Percentiles rank a stretch among this genome's conserved stretches.
These are phyloP conservation scores for Ilex asprella DNA, from an alignment of 257 asterid genomes.

Conservation along the genomic window DNA sequence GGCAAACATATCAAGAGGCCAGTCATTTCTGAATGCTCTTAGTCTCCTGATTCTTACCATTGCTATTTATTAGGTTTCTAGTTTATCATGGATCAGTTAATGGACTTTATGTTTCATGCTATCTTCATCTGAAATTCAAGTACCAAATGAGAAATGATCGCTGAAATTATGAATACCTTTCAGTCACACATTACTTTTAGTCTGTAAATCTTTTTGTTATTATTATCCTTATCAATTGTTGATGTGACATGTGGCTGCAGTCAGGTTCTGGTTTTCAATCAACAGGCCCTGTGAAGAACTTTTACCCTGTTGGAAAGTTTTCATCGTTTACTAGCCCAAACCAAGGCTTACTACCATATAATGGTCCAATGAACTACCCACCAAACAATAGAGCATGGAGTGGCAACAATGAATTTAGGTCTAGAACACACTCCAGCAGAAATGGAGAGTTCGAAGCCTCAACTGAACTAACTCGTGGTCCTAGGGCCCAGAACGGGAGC, in stretches of 20 bases:
- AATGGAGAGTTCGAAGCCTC: slow-evolving; percentile 43
- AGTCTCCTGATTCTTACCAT: too few species aligned
- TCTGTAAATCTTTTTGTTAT: too few species aligned
- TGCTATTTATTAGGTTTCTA: too few species aligned
- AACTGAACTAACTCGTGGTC: slow-evolving; percentile 74
- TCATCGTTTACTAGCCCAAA: slow-evolving; percentile 35
- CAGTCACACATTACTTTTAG: too few species aligned
- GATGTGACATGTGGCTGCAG: slow-evolving; percentile 24
- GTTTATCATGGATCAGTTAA: too few species aligned
- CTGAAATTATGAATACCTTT: too few species aligned
- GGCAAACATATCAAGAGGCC: too few species aligned
- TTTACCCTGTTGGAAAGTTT: slow-evolving; percentile 36
- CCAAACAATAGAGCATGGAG: slow-evolving; percentile 40
- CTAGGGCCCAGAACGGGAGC: slow-evolving; percentile 43
- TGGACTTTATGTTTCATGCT: too few species aligned
- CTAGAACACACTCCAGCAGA: slow-evolving; percentile 37
- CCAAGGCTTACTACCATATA: slow-evolving; percentile 33
- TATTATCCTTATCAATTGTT: background rate
- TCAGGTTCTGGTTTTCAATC: slow-evolving; percentile 48
- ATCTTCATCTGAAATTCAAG: too few species aligned
- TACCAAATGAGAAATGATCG: too few species aligned
- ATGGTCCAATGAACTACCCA: slow-evolving; percentile 37
- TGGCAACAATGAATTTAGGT: slow-evolving; percentile 35
- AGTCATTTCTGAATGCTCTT: too few species aligned
- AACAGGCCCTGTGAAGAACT: slow-evolving; percentile 33